Base-by-base conservation (phyloP, 306 rosid species). In the Dalbergia cochinchinensis region DNA sequence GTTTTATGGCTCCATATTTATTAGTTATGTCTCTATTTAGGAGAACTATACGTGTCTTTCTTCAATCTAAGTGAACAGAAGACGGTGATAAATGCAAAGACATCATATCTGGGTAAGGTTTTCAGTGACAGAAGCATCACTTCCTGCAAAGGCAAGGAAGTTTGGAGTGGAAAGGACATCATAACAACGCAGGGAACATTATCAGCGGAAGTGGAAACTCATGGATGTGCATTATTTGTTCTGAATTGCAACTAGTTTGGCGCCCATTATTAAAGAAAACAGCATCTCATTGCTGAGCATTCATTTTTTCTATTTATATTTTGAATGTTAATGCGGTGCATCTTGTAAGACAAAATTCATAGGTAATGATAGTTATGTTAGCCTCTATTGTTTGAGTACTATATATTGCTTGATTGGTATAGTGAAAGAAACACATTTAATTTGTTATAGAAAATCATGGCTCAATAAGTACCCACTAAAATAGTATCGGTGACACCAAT, bases 11-110 rank as follows among this genome's bases (percentile, higher is more conserved):
- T 60, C 58, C 19, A 37, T 54, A 41, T 31, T 41, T 26, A 26
- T 26, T 26, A 26, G 31, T 16, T 7, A 45, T 8, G 55, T 4
- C 4, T 62, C 33, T 81, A 7, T 65, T 63, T 53, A 90, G 97
- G 96, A 79, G 90, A 92, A 83, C n/a, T 91, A 18, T 91, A 91
- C 75, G 62, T 92, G 19, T 91, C 94, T 9, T 89, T 92, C 81
- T 92, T 92, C 91, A 92, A 92, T 84, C 82, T 92, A 77, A 82
- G 72, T 87, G 77, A 85, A 34, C 35, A 33, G 59, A 83, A 65
- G 83, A 82, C 83, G 3, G 73, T 73, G 39, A 80, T 91, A 74
- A 71, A 82, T 16, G 83, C 86, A 13, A 75, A 85, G 83, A 82
- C 59, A 55, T 88, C 94, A 31, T 85, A 88, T 80, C 73, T 92